Conservation (phyloP, 306 rosid species). For the Inga laurina region DNA sequence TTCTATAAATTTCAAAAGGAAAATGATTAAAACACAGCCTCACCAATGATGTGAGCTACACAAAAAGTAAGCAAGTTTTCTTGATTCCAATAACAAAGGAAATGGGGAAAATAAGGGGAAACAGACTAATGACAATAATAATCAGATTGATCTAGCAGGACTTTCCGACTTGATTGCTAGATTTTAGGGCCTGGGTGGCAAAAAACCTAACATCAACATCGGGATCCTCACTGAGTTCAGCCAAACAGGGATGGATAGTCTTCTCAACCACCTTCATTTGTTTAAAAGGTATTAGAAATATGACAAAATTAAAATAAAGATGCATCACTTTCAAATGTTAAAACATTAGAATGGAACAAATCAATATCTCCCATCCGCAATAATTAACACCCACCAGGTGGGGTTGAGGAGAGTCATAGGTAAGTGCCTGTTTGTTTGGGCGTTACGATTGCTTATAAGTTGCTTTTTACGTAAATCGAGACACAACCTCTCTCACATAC, state of each 20-base stretch:
- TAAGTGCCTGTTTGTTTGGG: too few relatives aligned
- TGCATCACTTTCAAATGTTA: background rate
- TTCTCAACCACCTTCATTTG: slow-evolving; percentile 87
- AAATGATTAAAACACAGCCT: slow-evolving; percentile 30
- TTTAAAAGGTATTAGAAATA: slow-evolving; percentile 28
- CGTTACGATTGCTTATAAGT: too few relatives aligned
- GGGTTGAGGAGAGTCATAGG: too few relatives aligned
- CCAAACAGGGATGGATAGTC: slow-evolving; percentile 82
- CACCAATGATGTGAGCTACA: slow-evolving; percentile 35
- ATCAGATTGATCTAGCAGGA: slow-evolving; percentile 60
- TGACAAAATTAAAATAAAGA: slow-evolving; percentile 19
- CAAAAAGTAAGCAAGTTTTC: slow-evolving; percentile 30
- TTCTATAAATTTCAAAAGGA: slow-evolving; percentile 7
- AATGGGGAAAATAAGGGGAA: slow-evolving; percentile 22
- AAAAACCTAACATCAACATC: slow-evolving; percentile 97
- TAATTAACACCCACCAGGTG: too few relatives aligned
- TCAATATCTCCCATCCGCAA: too few relatives aligned
- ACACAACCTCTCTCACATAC: too few relatives aligned
- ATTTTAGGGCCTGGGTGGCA: slow-evolving; percentile 87
- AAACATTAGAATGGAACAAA: background rate
- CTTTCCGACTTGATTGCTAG: slow-evolving; percentile 75
- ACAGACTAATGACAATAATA: slow-evolving; percentile 22
- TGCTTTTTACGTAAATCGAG: too few relatives aligned
- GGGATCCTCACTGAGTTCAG: slow-evolving; percentile 94
- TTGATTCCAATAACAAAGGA: slow-evolving; percentile 22